These are phyloP conservation scores for Talaromyces atroroseus DNA, from an alignment of 2,329 filamentous ascomycete species.

Conservation along the genomic window DNA sequence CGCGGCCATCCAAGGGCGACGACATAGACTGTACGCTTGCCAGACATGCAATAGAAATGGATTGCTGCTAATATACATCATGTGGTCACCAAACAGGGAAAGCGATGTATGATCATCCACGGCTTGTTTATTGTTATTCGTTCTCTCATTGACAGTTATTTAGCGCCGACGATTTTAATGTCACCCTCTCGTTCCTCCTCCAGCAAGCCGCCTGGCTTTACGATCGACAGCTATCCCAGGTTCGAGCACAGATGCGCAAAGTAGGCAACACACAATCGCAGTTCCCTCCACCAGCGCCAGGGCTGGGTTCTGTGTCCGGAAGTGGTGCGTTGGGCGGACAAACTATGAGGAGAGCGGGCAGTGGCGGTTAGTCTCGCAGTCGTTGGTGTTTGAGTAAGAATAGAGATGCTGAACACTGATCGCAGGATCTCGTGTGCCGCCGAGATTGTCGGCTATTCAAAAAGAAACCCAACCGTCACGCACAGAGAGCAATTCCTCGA, in stretches of 20 bases:
- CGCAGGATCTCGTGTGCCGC: slow-evolving; percentile 35
- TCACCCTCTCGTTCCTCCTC: slow-evolving; percentile 80
- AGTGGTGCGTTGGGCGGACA: slow-evolving; percentile 36
- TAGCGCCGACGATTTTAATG: slow-evolving; percentile 71
- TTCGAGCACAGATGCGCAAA: slow-evolving; percentile 82
- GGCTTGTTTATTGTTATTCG: background rate
- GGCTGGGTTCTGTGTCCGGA: slow-evolving; percentile 37
- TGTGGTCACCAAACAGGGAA: slow-evolving; percentile 59
- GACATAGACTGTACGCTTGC: slow-evolving; percentile 73
- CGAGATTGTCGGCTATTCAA: slow-evolving; percentile 33
- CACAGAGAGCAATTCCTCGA: slow-evolving; percentile 21
- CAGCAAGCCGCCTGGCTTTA: slow-evolving; percentile 93
- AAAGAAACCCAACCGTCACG: slow-evolving; percentile 26
- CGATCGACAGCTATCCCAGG: slow-evolving; percentile 82
- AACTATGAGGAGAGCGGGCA: slow-evolving; percentile 27
- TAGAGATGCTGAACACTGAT: background rate
- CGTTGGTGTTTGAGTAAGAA: background rate
- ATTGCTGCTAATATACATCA: slow-evolving; percentile 14
- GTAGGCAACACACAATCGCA: slow-evolving; percentile 38
- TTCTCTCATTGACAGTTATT: slow-evolving; percentile 3
- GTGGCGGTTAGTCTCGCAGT: slow-evolving; percentile 23
- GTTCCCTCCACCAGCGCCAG: slow-evolving; percentile 39
- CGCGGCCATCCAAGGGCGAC: slow-evolving; percentile 67
- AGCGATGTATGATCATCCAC: slow-evolving; percentile 53
- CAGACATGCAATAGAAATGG: background rate